phyloP scores from a whole-genome alignment of 1,139 yeast genomes.

The Hansenula lynferdii region DNA sequence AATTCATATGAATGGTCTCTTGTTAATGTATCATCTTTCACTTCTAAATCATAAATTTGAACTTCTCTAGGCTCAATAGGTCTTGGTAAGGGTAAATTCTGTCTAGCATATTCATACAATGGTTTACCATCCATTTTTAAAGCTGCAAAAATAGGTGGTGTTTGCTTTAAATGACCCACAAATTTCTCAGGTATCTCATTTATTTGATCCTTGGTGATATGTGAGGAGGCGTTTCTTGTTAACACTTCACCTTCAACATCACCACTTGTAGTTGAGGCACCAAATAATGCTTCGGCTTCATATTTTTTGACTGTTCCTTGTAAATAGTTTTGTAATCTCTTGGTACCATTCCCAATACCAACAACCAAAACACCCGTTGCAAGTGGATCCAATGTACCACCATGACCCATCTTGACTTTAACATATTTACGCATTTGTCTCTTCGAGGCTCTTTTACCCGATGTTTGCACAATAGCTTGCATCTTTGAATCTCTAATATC shows the following conservation, averaged over 20 bases:
- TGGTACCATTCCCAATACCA: slow-evolving; percentile 91
- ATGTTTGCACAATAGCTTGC: slow-evolving; percentile 35
- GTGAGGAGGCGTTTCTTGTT: slow-evolving; percentile 49
- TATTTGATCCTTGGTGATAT: slow-evolving; percentile 53
- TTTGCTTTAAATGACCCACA: slow-evolving; percentile 75
- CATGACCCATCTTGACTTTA: slow-evolving; percentile 91
- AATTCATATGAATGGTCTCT: slow-evolving; percentile 52
- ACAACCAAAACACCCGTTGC: slow-evolving; percentile 92
- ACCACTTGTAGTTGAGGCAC: slow-evolving; percentile 90
- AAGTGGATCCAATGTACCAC: slow-evolving; percentile 93
- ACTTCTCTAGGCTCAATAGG: slow-evolving; percentile 76
- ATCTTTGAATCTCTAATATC: slow-evolving; percentile 42
- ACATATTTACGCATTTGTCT: slow-evolving; percentile 44
- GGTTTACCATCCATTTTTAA: slow-evolving; percentile 94
- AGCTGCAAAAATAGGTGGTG: slow-evolving; percentile 95
- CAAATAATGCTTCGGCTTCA: slow-evolving; percentile 80
- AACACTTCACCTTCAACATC: slow-evolving; percentile 86
- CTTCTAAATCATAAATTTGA: slow-evolving; percentile 47
- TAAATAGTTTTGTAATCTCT: slow-evolving; percentile 63
- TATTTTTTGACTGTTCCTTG: slow-evolving; percentile 74
- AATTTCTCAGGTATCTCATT: slow-evolving; percentile 52
- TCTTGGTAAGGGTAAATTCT: slow-evolving; percentile 79
- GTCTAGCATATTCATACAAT: slow-evolving; percentile 88
- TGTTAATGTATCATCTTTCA: slow-evolving; percentile 49
- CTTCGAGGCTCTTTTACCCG: slow-evolving; percentile 32